Percentiles rank a stretch among this genome's conserved stretches.
Evolutionary conservation across 345 rosid species (phyloP).

Genomic region (Eucalyptus marginata): DNA sequence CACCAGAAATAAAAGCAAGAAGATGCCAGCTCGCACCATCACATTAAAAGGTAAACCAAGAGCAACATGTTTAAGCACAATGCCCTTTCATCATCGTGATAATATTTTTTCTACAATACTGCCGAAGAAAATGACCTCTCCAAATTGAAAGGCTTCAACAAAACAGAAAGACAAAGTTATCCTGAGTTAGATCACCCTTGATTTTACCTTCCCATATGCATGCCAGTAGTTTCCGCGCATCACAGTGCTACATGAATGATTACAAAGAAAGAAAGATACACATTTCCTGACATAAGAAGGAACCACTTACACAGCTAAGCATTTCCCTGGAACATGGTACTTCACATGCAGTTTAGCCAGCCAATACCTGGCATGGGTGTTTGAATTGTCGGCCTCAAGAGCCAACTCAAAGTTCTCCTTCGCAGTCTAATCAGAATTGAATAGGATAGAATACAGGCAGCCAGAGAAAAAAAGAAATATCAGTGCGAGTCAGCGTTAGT

Average conservation of each 20-base stretch:
- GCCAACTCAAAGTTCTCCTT: conserved; percentile 93
- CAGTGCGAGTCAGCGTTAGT: neutral
- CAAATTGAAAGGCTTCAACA: neutral
- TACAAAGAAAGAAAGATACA: neutral
- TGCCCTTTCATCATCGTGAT: neutral
- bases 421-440: conserved; percentile 35
- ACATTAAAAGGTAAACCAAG: no score
- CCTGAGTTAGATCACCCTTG: neutral
- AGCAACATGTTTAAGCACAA: neutral
- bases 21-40: neutral
- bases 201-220: neutral
- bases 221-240: neutral
- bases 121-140: neutral
- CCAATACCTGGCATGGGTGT: conserved; percentile 86
- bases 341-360: conserved; percentile 74
- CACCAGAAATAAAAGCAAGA: neutral
- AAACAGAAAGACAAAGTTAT: neutral
- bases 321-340: conserved; percentile 77
- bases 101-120: neutral
- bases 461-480: neutral
- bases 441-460: neutral
- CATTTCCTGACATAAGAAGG: neutral
- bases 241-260: neutral
- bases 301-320: conserved; percentile 69
- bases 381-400: conserved; percentile 61